These are phyloP conservation scores for Fraxinus sp. DNA, from an alignment of 305 asterid species.

Conservation along the genomic window DNA sequence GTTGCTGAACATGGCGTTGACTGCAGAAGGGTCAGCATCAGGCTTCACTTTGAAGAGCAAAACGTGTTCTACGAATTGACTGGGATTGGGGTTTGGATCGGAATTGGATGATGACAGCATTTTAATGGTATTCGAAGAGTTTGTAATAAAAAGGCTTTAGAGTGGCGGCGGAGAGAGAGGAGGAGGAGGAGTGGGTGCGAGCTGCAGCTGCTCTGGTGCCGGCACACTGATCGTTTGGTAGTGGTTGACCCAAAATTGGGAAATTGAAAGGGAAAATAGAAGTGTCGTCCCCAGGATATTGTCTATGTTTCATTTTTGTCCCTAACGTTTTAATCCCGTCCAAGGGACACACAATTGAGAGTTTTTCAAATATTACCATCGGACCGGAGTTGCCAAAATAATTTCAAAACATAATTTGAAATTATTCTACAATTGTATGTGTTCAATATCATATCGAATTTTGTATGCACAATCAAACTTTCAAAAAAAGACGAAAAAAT, in stretches of 20 bases:
- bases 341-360: neutral
- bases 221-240: conserved; percentile 13
- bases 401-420: too few species aligned
- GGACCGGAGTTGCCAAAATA: too few species aligned
- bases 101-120: conserved; percentile 41
- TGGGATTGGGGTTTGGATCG: conserved; percentile 1
- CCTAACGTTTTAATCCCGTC: neutral
- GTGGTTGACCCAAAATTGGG: neutral
- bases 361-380: neutral
- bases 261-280: neutral
- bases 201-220: conserved; percentile 10
- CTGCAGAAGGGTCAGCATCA: conserved; percentile 51
- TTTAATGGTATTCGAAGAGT: conserved; percentile 22
- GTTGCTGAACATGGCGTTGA: conserved; percentile 63
- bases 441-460: too few species aligned
- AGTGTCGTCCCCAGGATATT: neutral
- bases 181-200: conserved; percentile 8
- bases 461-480: too few species aligned
- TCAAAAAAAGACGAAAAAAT: too few species aligned
- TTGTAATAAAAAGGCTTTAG: neutral
- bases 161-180: neutral
- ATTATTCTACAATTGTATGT: too few species aligned
- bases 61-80: conserved; percentile 71
- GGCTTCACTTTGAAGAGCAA: conserved; percentile 80
- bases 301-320: neutral